A percentile compares a stretch with the other conserved stretches of the same genome.
Conservation (phyloP, 495 filamentous ascomycete species). For the Podospora pseudocomata region DNA sequence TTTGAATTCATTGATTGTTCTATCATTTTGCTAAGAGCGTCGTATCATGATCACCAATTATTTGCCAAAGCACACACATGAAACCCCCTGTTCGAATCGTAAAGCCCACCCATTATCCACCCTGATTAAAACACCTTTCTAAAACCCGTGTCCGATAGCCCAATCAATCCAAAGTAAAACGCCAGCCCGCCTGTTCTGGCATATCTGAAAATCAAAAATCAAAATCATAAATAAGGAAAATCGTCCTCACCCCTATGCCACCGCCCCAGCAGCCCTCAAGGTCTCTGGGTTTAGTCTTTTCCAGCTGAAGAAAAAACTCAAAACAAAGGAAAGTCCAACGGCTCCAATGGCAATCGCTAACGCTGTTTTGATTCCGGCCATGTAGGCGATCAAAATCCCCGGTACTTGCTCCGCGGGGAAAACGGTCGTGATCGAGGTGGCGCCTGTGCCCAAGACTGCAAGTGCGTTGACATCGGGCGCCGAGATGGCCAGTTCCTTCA, state of each 20-base stretch:
- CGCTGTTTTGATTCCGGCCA: conserved; percentile 51
- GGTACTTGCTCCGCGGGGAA: conserved; percentile 41
- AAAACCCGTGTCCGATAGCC: neutral
- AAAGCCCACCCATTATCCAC: neutral
- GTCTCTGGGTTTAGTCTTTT: conserved; percentile 25
- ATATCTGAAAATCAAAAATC: neutral
- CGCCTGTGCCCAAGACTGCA: conserved; percentile 34
- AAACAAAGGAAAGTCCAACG: conserved; percentile 21
- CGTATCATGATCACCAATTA: neutral
- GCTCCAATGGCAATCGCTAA: conserved; percentile 42
- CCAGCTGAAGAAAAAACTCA: conserved; percentile 28
- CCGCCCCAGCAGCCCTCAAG: conserved; percentile 16
- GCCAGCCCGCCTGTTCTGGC: neutral
- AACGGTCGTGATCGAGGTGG: conserved; percentile 38
- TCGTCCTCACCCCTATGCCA: conserved; percentile 13
- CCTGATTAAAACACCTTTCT: neutral
- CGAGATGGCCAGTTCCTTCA: conserved; percentile 29
- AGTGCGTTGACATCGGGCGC: conserved; percentile 47
- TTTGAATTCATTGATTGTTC: neutral
- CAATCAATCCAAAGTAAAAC: neutral
- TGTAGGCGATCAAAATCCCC: conserved; percentile 55
- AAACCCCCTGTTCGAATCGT: neutral
- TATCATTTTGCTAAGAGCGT: neutral
- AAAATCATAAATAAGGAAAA: neutral
- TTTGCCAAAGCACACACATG: neutral